A percentile compares a stretch with the other conserved stretches of the same genome.
Evolutionary conservation across 2,329 filamentous ascomycete genomes (phyloP).

Genomic region (Pestalotiopsis sp.): DNA sequence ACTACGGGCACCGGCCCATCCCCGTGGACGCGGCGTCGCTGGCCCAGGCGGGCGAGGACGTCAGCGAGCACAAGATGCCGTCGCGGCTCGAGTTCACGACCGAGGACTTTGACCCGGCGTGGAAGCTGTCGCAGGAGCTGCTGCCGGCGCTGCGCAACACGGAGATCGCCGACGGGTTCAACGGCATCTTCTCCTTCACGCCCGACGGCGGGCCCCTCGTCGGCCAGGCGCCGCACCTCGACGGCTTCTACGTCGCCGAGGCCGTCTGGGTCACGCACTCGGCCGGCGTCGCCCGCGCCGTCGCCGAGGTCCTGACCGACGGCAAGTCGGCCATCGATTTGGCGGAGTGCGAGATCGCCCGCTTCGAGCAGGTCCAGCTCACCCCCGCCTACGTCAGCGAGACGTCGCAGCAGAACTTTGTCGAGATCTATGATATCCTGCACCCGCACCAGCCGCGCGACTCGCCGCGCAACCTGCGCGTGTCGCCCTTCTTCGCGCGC

Average conservation of each 20-base stretch:
- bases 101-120: slow-evolving; percentile 63
- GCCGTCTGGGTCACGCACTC: slow-evolving; percentile 71
- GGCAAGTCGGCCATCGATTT: slow-evolving; percentile 60
- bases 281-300: slow-evolving; percentile 61
- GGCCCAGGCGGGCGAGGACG: slow-evolving; percentile 53
- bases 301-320: slow-evolving; percentile 60
- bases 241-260: slow-evolving; percentile 67
- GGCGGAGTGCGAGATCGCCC: slow-evolving; percentile 59
- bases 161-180: slow-evolving; percentile 63
- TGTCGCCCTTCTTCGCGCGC: slow-evolving; percentile 59
- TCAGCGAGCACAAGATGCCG: slow-evolving; percentile 64
- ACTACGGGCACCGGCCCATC: slow-evolving; percentile 65
- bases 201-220: slow-evolving; percentile 65
- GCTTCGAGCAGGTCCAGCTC: slow-evolving; percentile 65
- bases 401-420: slow-evolving; percentile 63
- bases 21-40: slow-evolving; percentile 58
- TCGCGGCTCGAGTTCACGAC: slow-evolving; percentile 62
- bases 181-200: slow-evolving; percentile 68
- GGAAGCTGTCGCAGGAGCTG: slow-evolving; percentile 57
- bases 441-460: slow-evolving; percentile 61
- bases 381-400: slow-evolving; percentile 58
- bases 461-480: slow-evolving; percentile 60
- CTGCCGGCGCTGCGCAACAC: slow-evolving; percentile 54
- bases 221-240: slow-evolving; percentile 58
- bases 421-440: slow-evolving; percentile 67